These are phyloP conservation scores for Stylonectria norvegica DNA, from an alignment of 2,329 filamentous ascomycete genomes.

Conservation along the genomic window DNA sequence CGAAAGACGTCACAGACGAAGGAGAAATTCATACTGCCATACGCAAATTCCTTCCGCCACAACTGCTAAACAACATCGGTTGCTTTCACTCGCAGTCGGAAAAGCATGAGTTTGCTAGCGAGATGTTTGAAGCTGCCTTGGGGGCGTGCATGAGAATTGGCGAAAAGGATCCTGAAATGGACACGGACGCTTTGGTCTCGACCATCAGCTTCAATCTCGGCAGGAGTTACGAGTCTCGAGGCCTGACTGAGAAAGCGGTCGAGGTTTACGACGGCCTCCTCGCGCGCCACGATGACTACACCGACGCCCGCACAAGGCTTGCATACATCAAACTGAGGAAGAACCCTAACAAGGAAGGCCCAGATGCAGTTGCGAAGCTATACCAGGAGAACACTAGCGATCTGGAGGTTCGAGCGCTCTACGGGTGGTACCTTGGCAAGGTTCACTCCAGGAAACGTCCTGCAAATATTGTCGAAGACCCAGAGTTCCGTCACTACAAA, in stretches of 20 bases:
- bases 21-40: constrained; percentile 58
- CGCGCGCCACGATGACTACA: constrained; percentile 84
- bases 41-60: constrained; percentile 78
- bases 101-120: constrained; percentile 73
- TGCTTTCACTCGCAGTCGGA: constrained; percentile 92
- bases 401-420: constrained; percentile 86
- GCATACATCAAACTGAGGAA: constrained; percentile 85
- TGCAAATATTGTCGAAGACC: constrained; percentile 79
- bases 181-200: constrained; percentile 88
- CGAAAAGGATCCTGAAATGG: constrained; percentile 69
- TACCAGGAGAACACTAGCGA: constrained; percentile 82
- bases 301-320: constrained; percentile 81
- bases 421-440: constrained; percentile 93
- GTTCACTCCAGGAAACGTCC: constrained; percentile 74
- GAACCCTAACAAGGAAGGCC: constrained; percentile 79
- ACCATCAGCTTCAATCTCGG: constrained; percentile 97
- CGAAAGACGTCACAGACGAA: constrained; percentile 54
- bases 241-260: constrained; percentile 76
- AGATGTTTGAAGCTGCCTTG: constrained; percentile 89
- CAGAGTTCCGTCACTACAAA: constrained; percentile 92
- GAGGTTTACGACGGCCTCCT: constrained; percentile 85
- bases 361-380: constrained; percentile 78
- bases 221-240: constrained; percentile 84
- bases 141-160: constrained; percentile 80
- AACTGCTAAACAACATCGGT: constrained; percentile 94